These are phyloP conservation scores for Aspergillus awamori DNA, from an alignment of 2,329 filamentous ascomycete species.

Conservation along the genomic window DNA sequence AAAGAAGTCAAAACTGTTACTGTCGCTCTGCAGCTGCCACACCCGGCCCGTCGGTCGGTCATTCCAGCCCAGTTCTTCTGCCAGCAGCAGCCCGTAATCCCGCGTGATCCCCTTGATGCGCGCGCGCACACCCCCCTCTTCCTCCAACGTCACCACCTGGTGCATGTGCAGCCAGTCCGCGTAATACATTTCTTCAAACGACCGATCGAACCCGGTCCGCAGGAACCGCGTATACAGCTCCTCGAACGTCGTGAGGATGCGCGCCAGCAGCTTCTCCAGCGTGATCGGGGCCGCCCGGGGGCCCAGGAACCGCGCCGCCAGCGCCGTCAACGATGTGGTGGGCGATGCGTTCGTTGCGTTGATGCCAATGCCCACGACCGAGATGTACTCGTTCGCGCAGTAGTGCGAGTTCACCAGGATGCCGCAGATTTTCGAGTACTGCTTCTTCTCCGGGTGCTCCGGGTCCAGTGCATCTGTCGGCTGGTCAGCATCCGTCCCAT, in stretches of 20 bases:
- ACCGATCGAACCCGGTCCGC: slow-evolving; percentile 70
- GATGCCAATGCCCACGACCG: slow-evolving; percentile 82
- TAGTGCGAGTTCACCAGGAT: slow-evolving; percentile 91
- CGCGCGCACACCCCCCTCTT: slow-evolving; percentile 73
- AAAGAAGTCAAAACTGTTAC: slow-evolving; percentile 98
- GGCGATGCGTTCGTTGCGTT: slow-evolving; percentile 84
- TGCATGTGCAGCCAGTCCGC: slow-evolving; percentile 81
- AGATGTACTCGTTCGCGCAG: slow-evolving; percentile 73
- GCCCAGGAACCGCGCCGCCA: slow-evolving; percentile 57
- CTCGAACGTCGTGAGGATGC: slow-evolving; percentile 78
- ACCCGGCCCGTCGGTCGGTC: slow-evolving; percentile 75
- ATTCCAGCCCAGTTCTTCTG: slow-evolving; percentile 76
- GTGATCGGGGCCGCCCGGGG: slow-evolving; percentile 58
- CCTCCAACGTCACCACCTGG: slow-evolving; percentile 75
- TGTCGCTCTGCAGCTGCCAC: slow-evolving; percentile 89
- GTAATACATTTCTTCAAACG: slow-evolving; percentile 79
- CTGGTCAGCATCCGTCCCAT: slow-evolving; percentile 9
- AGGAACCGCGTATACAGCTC: slow-evolving; percentile 75
- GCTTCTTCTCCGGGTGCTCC: slow-evolving; percentile 49
- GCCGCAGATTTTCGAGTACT: slow-evolving; percentile 87
- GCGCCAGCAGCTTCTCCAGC: slow-evolving; percentile 78
- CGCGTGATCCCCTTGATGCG: slow-evolving; percentile 82
- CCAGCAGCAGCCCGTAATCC: slow-evolving; percentile 87
- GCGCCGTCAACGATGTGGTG: slow-evolving; percentile 80
- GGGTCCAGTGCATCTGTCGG: slow-evolving; percentile 66